Base-by-base conservation (phyloP, 2,329 filamentous ascomycete genomes). In the Colletotrichum tropicicola region DNA sequence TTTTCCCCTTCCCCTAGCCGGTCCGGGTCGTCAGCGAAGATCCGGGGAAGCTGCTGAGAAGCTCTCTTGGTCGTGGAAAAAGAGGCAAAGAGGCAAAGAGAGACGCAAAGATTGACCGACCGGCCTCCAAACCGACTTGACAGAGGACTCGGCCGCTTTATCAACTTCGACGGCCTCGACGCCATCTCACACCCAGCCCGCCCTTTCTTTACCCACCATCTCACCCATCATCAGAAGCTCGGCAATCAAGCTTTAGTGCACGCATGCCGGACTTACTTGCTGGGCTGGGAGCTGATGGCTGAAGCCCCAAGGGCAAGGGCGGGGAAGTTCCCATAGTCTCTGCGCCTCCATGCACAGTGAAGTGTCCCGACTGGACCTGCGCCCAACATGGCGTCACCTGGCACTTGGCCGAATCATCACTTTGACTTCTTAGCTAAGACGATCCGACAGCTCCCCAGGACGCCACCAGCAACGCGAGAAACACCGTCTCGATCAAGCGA, bases 1-100 rank as follows among this genome's bases (percentile, higher is more conserved):
- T 28, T 32, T 41, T 28, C 30, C 19, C 12, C 47, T 28, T 25
- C 44, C 56, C n/a, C 39, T 47, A 45, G 27, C 28, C 17, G 27
- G 35, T 13, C 4, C 30, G 15, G 6, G 21, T 37, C 55, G 60
- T 53, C 60, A 48, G 23, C 41, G 60, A 60, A 47, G 48, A 64
- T 64, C 60, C 56, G 60, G 60, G 60, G 60, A 64, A 64, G 56
- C 56, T 64, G 48, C 9, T 54, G 43, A 13, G 8, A 45, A 41
- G 41, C 52, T 48, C 19, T 41, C 4, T 44, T 21, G 43, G 41
- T 47, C 21, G 32, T n/a, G 41, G 48, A 9, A 27, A 48, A 6
- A 23, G 25, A 6, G 13, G 7, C 10, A 43, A n/a, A n/a, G n/a
- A n/a, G n/a, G n/a, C n/a, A n/a, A n/a, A n/a, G n/a, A n/a, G n/a